Base-by-base conservation (phyloP, 2,329 filamentous ascomycete genomes). In the Pochonia chlamydosporia region DNA sequence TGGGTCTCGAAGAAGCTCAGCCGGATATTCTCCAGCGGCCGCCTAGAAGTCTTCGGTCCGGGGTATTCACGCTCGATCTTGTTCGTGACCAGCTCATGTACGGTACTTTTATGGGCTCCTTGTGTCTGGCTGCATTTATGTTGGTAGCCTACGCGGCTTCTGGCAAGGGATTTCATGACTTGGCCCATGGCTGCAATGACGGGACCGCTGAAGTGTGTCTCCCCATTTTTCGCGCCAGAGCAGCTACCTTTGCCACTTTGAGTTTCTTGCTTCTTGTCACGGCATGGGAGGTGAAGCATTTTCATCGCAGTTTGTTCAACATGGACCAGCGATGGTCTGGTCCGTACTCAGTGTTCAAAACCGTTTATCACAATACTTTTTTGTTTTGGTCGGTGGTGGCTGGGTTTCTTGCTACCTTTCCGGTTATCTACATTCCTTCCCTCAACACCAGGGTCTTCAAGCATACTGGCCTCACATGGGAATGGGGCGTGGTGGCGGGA, bases 281-380 rank as follows among this genome's bases (percentile, higher is more conserved):
- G 0, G 82, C 85, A 0, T 88, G 84, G 84, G 83, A 89, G 64
- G 82, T 85, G 58, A 82, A 87, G 61, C 81, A 87, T 55, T 83
- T 85, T 63, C 79, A 79, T 14, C 78, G 82, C 40, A 84, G 79
- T 18, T 74, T 89, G 55, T 89, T 89, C 66, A 73, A 75, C 56
- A 84, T 87, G 78, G 72, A 82, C 50, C 69, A 74, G 51, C 62
- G 69, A 28, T 77, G 71, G 66, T 55, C 56, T 3, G 77, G 76
- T 0, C 68, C 70, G 1, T 62, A 73, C 35, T 73, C 76, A 0
- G 69, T 81, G 10, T 74, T 79, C 58, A 67, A 65, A 54, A 85
- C 84, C n/a, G 69, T 88, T 11, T 85, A 79, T 71, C 71, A 78
- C 55, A 89, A 89, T 65, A 72, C 76, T 51, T 87, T 88, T 66